phyloP scores from a whole-genome alignment of 805 yeast genomes.

The Pichia ethanolica region DNA sequence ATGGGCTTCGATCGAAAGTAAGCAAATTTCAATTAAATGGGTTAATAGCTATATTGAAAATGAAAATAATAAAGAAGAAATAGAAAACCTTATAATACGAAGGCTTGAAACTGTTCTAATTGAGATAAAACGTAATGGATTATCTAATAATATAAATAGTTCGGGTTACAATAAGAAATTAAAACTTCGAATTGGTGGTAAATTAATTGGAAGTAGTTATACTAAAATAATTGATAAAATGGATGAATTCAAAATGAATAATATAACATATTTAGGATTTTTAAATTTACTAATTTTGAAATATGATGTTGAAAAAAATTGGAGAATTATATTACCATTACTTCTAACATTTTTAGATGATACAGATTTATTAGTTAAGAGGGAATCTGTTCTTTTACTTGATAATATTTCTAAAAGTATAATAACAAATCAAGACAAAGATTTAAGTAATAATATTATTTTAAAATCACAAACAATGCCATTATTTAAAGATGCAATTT shows the following conservation, averaged over 20 bases:
- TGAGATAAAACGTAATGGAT: neutral
- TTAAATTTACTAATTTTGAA: neutral
- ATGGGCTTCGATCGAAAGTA: neutral
- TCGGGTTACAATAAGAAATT: conserved; percentile 4
- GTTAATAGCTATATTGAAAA: neutral
- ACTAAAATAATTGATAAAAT: conserved; percentile 12
- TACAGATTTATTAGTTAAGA: conserved; percentile 20
- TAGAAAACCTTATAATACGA: neutral
- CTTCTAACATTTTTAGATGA: conserved; percentile 24
- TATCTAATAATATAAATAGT: conserved; percentile 1
- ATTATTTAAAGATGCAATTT: conserved; percentile 18
- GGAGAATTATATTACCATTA: conserved; percentile 23
- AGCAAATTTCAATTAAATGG: neutral
- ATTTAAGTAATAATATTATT: conserved; percentile 13
- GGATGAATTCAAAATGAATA: conserved; percentile 15
- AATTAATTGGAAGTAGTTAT: conserved; percentile 8
- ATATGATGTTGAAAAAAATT: conserved; percentile 14
- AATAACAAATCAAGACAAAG: conserved; percentile 1
- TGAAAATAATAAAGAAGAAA: neutral
- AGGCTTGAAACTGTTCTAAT: neutral
- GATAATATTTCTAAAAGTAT: conserved; percentile 1
- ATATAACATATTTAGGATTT: conserved; percentile 10
- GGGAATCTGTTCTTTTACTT: conserved; percentile 14
- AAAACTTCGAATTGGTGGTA: conserved; percentile 8
- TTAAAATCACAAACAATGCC: conserved; percentile 17